These are phyloP conservation scores for Conidiobolus incongruus DNA, from an alignment of 371 early-diverging fungal genomes.

Conservation along the genomic window DNA sequence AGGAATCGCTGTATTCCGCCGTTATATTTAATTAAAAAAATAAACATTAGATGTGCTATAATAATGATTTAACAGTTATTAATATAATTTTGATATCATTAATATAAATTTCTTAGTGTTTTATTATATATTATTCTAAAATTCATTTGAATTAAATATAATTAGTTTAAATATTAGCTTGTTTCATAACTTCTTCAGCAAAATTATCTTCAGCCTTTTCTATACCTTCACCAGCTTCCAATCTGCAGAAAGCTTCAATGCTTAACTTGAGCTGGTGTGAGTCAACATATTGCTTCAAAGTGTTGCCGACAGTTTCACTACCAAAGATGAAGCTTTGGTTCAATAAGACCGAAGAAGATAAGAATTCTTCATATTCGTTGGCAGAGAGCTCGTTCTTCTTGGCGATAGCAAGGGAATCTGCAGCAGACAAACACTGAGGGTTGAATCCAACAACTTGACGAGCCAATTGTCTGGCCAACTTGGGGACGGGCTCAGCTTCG, in stretches of 20 bases:
- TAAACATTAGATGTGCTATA: too few species aligned
- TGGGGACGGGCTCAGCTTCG: slow-evolving; percentile 13
- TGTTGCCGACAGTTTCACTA: slow-evolving; percentile 41
- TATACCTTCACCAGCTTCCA: slow-evolving; percentile 70
- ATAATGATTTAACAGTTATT: too few species aligned
- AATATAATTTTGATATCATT: too few species aligned
- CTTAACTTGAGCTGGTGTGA: slow-evolving; percentile 15
- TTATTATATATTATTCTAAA: too few species aligned
- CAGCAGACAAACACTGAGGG: slow-evolving; percentile 22
- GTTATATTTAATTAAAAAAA: too few species aligned
- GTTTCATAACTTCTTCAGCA: slow-evolving; percentile 45
- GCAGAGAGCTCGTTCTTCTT: slow-evolving; percentile 17
- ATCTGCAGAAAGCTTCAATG: slow-evolving; percentile 43
- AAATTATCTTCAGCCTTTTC: slow-evolving; percentile 49
- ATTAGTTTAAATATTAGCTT: slow-evolving; percentile 1
- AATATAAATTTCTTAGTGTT: too few species aligned
- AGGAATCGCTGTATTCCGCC: too few species aligned
- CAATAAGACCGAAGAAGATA: slow-evolving; percentile 32
- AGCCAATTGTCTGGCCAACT: slow-evolving; percentile 39
- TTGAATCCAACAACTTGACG: slow-evolving; percentile 58
- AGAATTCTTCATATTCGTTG: slow-evolving; percentile 20
- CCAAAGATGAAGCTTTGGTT: slow-evolving; percentile 56
- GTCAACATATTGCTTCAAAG: slow-evolving; percentile 18
- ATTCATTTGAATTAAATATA: too few species aligned
- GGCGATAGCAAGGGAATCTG: slow-evolving; percentile 11